Base-by-base conservation (phyloP, 805 yeast species). In the Starmerella gropengiesseri region DNA sequence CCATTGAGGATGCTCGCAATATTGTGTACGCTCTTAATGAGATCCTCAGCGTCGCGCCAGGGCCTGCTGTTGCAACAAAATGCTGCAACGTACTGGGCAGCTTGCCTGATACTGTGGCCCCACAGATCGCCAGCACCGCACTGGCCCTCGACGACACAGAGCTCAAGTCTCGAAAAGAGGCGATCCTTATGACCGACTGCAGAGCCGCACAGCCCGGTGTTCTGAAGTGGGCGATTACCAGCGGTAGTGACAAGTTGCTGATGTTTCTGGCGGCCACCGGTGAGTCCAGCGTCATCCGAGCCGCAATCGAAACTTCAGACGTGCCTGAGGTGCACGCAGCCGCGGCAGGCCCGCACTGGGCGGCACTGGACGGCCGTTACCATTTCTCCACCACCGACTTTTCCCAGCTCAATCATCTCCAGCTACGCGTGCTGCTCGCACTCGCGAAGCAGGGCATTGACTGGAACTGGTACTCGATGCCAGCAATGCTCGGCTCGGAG, bases 251-350 rank as follows among this genome's bases (percentile, higher is more conserved):
- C 11, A 19, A 25, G 5, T 20, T 44, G 35, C 31, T 14, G 17
- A 16, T n/a, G 22, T 32, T 27, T 6, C 21, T 27, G 7, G 30
- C 39, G 8, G 8, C 16, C 6, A 21, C 16, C 9, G 37, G 20
- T 1, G 37, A 34, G n/a, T 7, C 12, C 25, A 7, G 31, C 8
- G 25, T 27, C 8, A 7, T 18, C 21, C 20, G 26, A 13, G 38
- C 3, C 6, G 39, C 35, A 19, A 17, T 32, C 19, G 19, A 19
- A 14, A 14, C 6, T 5, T 26, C 34, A 4, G 31, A 31, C 3
- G 19, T 3, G 3, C 31, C 41, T 7, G 41, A 21, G 11, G 41
- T 47, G 18, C 45, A 44, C 20, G 50, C 50, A 2, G 48, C 46
- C 13, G 40, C 43, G 9, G 25, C 33, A 14, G 35, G 32, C 9